phyloP scores from a whole-genome alignment of 2,329 filamentous ascomycete genomes.

The Aspergillus sp. region DNA sequence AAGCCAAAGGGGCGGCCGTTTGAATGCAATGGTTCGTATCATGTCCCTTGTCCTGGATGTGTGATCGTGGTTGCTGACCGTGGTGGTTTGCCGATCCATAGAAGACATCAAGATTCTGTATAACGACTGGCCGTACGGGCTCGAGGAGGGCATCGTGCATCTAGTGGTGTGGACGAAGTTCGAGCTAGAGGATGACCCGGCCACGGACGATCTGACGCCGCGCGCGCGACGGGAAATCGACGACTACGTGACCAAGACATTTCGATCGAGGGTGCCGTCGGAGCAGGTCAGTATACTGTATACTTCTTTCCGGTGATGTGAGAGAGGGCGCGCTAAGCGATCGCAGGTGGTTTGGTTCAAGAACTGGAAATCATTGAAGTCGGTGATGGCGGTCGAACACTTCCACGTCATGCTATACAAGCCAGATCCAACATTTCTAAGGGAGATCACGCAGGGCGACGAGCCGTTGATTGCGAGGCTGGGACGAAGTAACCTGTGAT shows the following conservation, averaged over 20 bases:
- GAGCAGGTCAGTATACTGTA: slow-evolving; percentile 42
- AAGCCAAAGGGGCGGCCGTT: slow-evolving; percentile 31
- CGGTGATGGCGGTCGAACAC: slow-evolving; percentile 82
- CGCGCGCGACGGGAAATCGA: slow-evolving; percentile 65
- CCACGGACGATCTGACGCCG: slow-evolving; percentile 65
- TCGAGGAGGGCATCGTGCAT: slow-evolving; percentile 76
- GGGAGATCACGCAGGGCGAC: slow-evolving; percentile 71
- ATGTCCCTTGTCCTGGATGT: not conserved
- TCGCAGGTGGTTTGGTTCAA: slow-evolving; percentile 78
- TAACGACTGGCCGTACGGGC: slow-evolving; percentile 94
- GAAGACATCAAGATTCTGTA: slow-evolving; percentile 71
- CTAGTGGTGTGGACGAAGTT: slow-evolving; percentile 95
- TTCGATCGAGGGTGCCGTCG: slow-evolving; percentile 50
- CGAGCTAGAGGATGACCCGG: slow-evolving; percentile 66
- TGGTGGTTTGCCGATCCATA: slow-evolving; percentile 16
- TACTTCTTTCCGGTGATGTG: not conserved
- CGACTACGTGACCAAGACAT: slow-evolving; percentile 66
- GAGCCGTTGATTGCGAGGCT: slow-evolving; percentile 59
- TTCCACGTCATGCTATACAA: slow-evolving; percentile 91
- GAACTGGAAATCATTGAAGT: slow-evolving; percentile 85
- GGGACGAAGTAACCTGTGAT: slow-evolving; percentile 2
- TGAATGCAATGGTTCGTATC: slow-evolving; percentile 34
- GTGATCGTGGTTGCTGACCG: not conserved
- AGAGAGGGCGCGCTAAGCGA: slow-evolving; percentile 14
- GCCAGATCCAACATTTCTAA: slow-evolving; percentile 68